phyloP scores from a whole-genome alignment of 2,329 filamentous ascomycete species.

The Ilyonectria mors-panacis region DNA sequence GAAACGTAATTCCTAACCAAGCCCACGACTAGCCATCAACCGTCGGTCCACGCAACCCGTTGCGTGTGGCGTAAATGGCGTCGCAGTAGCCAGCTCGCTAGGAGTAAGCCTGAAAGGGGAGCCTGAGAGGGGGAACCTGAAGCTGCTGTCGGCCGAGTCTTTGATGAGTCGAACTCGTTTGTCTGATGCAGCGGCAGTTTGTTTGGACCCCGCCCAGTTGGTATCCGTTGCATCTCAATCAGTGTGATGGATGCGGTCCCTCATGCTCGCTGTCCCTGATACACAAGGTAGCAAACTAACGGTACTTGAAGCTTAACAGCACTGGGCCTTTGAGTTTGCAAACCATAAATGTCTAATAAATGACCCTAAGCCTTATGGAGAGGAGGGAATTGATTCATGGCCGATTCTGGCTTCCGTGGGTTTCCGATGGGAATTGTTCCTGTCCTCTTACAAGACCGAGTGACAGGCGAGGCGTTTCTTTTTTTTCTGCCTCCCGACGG shows the following conservation, averaged over 20 bases:
- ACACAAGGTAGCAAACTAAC: background rate
- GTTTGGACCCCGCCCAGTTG: background rate
- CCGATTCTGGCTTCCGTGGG: slow-evolving; percentile 3
- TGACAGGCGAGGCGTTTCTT: background rate
- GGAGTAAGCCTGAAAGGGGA: background rate
- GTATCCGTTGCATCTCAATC: background rate
- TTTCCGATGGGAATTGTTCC: background rate
- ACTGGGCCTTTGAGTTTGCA: background rate
- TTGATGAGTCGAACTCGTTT: background rate
- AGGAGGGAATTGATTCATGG: background rate
- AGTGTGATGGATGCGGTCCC: background rate
- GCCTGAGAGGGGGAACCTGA: background rate
- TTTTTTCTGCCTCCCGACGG: background rate
- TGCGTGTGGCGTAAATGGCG: slow-evolving; percentile 11
- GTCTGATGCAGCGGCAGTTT: background rate
- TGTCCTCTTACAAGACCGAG: background rate
- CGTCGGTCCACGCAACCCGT: background rate
- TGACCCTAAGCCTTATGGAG: slow-evolving; percentile 4
- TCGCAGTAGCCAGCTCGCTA: slow-evolving; percentile 14
- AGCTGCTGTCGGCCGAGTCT: background rate
- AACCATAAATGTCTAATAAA: background rate
- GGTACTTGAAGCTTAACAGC: background rate
- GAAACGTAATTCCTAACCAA: background rate
- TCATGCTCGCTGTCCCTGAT: background rate
- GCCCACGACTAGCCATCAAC: background rate